Base-by-base conservation (phyloP, 805 yeast species). In the Suhomyces prunicola region DNA sequence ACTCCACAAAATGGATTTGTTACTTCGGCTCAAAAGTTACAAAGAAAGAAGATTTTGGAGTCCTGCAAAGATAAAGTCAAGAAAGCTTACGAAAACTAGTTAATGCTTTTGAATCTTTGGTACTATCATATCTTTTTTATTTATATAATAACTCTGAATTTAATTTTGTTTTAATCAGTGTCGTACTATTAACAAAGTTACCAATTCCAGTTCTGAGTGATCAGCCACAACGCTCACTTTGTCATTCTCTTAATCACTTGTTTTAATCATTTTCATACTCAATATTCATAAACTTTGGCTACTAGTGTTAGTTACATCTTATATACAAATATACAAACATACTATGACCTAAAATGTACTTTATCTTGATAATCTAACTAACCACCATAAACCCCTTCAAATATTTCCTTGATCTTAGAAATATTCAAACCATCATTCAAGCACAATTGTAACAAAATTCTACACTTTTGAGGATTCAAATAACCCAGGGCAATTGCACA, bases 1-100 rank as follows among this genome's bases (percentile, higher is more conserved):
- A 94, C 98, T 41, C 98, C 99, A 44, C 94, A 90, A 72, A 89
- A 84, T 67, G 98, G 97, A 0, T 90, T 76, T 60, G 96, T 93
- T 53, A 91, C 98, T 13, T 85, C 96, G 54, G 99, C 99, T 24
- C 97, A 92, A 74, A 94, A 94, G 75, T 81, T 94, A 65, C 97
- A 93, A 78, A 87, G 99, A 79, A 88, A 82, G 79, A 88, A 88
- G 78, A 94, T 94, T 66, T 74, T 90, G 61, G 82, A 78, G 31
- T 82, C 85, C 55, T 88, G 86, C 67, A 71, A 85, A 70, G 79
- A 79, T 36, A 81, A 79, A 47, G 88, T 94, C 62, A 88, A 88
- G 56, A 76, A 74, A 54, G 81, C 90, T 35, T 92, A 89, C 59
- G 55, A 54, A 10, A 27, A 42, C n/a, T 35, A 31, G 29, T 48